Evolutionary conservation across 2,329 filamentous ascomycete genomes (phyloP).

Genomic region (Botrytis elliptica): DNA sequence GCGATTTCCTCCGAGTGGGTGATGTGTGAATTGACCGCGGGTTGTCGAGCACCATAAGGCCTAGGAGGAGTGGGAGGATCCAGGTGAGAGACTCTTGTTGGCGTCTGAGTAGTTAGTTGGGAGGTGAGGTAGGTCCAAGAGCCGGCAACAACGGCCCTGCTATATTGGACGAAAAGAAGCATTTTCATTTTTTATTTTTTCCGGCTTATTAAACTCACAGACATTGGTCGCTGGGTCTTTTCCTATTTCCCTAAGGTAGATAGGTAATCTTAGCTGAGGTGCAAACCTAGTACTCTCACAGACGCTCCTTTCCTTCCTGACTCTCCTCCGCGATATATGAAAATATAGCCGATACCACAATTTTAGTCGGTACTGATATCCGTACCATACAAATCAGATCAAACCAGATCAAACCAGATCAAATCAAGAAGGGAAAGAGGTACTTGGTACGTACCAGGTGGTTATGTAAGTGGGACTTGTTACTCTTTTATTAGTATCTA

Average conservation of each 20-base stretch:
- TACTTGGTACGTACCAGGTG: neutral
- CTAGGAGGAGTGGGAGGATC: neutral
- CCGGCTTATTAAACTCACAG: neutral
- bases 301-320: neutral
- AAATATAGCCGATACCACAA: neutral
- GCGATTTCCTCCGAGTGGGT: neutral
- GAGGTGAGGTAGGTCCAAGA: neutral
- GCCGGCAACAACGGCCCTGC: conserved; percentile 7
- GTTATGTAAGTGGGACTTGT: neutral
- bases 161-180: neutral
- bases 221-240: neutral
- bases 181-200: neutral
- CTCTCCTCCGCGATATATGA: neutral
- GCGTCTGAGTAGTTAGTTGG: neutral
- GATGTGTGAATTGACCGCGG: neutral
- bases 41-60: neutral
- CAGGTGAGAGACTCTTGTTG: neutral
- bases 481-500: neutral
- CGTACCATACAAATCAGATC: neutral
- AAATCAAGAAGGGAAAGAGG: neutral
- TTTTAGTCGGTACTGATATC: neutral
- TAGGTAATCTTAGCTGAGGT: neutral
- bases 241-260: neutral
- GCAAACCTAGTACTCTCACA: neutral
- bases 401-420: no score